Conservation (phyloP, 2,329 filamentous ascomycete species). For the Pyricularia pennisetigena region DNA sequence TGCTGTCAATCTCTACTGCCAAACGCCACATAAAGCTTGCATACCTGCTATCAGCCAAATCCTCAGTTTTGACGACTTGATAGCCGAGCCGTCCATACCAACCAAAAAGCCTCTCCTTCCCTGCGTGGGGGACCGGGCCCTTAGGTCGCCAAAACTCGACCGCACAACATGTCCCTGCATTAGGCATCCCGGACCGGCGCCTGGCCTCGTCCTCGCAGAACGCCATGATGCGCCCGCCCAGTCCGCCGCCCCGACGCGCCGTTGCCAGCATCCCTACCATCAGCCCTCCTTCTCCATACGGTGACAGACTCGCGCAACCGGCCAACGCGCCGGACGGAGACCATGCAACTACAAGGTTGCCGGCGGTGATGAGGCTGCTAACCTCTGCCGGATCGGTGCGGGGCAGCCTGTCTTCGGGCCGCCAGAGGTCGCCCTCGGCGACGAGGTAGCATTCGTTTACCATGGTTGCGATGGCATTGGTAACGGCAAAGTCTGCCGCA, state of each 20-base stretch:
- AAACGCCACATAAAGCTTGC: conserved; percentile 13
- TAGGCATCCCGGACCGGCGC: conserved; percentile 1
- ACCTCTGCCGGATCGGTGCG: conserved; percentile 15
- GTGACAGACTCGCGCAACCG: conserved; percentile 10
- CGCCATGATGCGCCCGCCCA: conserved; percentile 15
- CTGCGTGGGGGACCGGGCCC: conserved; percentile 13
- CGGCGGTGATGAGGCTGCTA: conserved; percentile 10
- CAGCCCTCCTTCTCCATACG: not conserved
- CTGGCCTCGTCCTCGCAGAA: conserved; percentile 18
- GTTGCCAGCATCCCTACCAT: conserved; percentile 17
- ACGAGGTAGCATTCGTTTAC: conserved; percentile 9
- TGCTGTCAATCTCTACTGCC: conserved; percentile 14
- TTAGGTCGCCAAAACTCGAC: conserved; percentile 8
- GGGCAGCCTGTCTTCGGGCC: not conserved
- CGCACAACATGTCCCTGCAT: not conserved
- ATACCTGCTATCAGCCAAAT: conserved; percentile 13
- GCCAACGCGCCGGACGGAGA: conserved; percentile 10
- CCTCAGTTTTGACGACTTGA: conserved; percentile 8
- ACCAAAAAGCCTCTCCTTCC: conserved; percentile 15
- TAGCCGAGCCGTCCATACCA: conserved; percentile 21
- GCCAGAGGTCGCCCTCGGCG: conserved; percentile 9
- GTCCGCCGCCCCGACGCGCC: conserved; percentile 13
- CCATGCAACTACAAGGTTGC: conserved; percentile 15
- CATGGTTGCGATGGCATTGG: conserved; percentile 1
- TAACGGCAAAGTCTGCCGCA: conserved; percentile 1